A percentile compares a stretch with the other conserved stretches of the same genome.
Conservation (phyloP, 345 rosid genomes). For the Salix arbutifolia region DNA sequence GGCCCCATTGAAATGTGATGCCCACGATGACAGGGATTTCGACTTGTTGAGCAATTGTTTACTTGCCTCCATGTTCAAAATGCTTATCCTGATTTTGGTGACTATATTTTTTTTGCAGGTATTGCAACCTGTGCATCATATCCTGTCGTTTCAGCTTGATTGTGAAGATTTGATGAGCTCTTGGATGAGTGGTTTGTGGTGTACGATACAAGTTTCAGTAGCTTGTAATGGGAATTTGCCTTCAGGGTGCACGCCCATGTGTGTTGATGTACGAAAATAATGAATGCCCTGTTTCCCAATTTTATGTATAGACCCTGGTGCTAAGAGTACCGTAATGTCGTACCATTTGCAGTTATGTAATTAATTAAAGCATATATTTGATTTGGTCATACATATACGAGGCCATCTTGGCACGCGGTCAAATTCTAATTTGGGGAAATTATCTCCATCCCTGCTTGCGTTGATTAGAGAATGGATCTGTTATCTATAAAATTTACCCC, state of each 20-base stretch:
- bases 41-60: not conserved
- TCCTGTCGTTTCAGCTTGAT: conserved; percentile 52
- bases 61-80: not conserved
- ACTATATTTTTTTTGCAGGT: conserved; percentile 42
- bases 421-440: too few species aligned
- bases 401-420: too few species aligned
- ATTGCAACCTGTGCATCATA: conserved; percentile 91
- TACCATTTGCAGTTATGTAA: too few species aligned
- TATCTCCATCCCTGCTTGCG: too few species aligned
- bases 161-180: not conserved
- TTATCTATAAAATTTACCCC: too few species aligned
- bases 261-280: not conserved
- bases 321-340: too few species aligned
- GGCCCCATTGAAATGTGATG: not conserved
- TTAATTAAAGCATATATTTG: too few species aligned
- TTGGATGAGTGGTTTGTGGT: not conserved
- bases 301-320: too few species aligned
- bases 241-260: not conserved
- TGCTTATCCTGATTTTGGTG: not conserved
- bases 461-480: too few species aligned
- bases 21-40: not conserved
- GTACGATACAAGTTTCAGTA: not conserved
- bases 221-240: not conserved
- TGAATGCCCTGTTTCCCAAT: too few species aligned
- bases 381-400: too few species aligned